phyloP scores from a whole-genome alignment of 2,329 filamentous ascomycete genomes.

The Penicillium sp. region DNA sequence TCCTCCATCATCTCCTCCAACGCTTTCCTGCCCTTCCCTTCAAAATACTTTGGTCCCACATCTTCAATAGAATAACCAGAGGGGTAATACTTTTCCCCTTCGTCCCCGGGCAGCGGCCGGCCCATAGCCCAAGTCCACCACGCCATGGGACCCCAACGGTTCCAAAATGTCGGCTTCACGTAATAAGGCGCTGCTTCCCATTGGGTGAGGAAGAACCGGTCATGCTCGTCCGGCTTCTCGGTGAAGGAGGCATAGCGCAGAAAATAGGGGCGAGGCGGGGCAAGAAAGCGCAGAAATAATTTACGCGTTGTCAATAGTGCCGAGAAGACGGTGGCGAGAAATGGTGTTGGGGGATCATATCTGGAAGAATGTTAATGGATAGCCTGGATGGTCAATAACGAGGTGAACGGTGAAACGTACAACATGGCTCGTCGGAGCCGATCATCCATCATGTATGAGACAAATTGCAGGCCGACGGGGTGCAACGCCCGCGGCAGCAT shows the following conservation, averaged over 20 bases:
- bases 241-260: conserved; percentile 37
- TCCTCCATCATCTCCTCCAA: conserved; percentile 38
- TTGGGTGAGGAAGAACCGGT: conserved; percentile 46
- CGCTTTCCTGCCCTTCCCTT: conserved; percentile 44
- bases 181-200: conserved; percentile 64
- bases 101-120: conserved; percentile 45
- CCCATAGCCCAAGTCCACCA: conserved; percentile 47
- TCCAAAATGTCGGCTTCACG: conserved; percentile 54
- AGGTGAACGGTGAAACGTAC: conserved; percentile 40
- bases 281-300: conserved; percentile 53
- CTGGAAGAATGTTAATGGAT: conserved; percentile 18
- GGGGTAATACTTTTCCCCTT: conserved; percentile 44
- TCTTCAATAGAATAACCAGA: conserved; percentile 50
- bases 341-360: conserved; percentile 37
- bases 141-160: conserved; percentile 56
- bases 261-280: conserved; percentile 52
- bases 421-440: conserved; percentile 60
- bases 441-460: conserved; percentile 59
- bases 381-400: background rate
- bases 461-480: conserved; percentile 46
- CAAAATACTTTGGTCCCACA: conserved; percentile 55
- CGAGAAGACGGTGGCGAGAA: conserved; percentile 40
- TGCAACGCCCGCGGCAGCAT: conserved; percentile 47
- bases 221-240: conserved; percentile 49
- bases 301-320: conserved; percentile 49